Percentiles rank a stretch among this genome's conserved stretches.
These are phyloP conservation scores for Gnomoniopsis sp. DNA, from an alignment of 2,329 filamentous ascomycete genomes.

Conservation along the genomic window DNA sequence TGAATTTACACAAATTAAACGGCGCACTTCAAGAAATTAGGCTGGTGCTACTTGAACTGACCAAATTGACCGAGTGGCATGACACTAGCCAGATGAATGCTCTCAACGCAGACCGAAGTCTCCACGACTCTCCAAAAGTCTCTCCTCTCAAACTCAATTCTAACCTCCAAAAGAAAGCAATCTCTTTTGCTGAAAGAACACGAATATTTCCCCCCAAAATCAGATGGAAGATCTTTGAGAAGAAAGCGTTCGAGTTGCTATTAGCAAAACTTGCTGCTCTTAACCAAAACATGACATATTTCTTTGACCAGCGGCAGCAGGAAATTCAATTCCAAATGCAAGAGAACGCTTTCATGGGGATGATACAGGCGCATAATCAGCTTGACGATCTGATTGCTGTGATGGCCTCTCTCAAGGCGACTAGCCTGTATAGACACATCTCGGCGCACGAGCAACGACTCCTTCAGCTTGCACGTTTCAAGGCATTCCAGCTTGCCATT, in stretches of 20 bases:
- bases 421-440: background rate
- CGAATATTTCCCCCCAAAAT: background rate
- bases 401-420: background rate
- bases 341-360: conserved; percentile 1
- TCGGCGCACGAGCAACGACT: background rate
- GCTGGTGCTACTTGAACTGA: conserved; percentile 1
- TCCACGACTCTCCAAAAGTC: background rate
- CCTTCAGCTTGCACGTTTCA: conserved; percentile 4
- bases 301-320: conserved; percentile 6
- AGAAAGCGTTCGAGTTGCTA: background rate
- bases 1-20: conserved; percentile 8
- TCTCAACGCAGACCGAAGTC: background rate
- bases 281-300: background rate
- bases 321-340: conserved; percentile 7
- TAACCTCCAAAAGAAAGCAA: background rate
- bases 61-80: background rate
- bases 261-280: conserved; percentile 7
- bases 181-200: conserved; percentile 5
- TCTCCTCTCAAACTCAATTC: background rate
- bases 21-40: conserved; percentile 6
- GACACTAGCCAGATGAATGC: background rate
- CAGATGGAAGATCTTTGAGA: conserved; percentile 1
- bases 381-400: conserved; percentile 1
- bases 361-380: conserved; percentile 4
- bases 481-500: conserved; percentile 3